Conservation (phyloP, 495 filamentous ascomycete genomes). For the Podospora bellae-mahoneyi region DNA sequence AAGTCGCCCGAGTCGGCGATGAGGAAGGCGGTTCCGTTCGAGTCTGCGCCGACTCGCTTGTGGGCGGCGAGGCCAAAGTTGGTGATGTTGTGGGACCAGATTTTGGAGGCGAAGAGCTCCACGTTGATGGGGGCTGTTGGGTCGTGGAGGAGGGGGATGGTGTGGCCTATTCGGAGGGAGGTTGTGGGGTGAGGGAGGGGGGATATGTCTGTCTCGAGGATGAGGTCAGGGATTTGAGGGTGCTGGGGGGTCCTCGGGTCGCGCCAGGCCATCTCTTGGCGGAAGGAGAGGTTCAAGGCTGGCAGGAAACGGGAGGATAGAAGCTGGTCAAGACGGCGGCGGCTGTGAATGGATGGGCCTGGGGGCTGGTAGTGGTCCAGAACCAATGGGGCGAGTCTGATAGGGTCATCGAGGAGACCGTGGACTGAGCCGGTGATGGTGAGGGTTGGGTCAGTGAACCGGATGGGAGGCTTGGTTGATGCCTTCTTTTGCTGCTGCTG, state of each 20-base stretch:
- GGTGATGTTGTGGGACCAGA: not conserved
- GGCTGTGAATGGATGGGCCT: constrained; percentile 26
- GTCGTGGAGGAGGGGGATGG: constrained; percentile 17
- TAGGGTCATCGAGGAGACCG: constrained; percentile 28
- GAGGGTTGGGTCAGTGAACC: constrained; percentile 22
- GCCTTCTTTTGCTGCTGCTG: not conserved
- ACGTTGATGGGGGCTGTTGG: constrained; percentile 21
- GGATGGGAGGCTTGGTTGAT: constrained; percentile 7
- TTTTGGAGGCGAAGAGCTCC: constrained; percentile 24
- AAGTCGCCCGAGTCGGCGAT: constrained; percentile 28
- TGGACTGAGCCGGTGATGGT: constrained; percentile 27
- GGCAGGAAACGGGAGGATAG: constrained; percentile 26
- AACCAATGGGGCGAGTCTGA: constrained; percentile 20
- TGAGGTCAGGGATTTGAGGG: not conserved
- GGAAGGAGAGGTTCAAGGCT: constrained; percentile 18
- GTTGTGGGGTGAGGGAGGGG: constrained; percentile 23
- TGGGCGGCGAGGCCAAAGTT: constrained; percentile 27
- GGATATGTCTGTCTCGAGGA: constrained; percentile 29
- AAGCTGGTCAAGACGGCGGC: constrained; percentile 23
- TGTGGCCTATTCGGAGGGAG: constrained; percentile 24
- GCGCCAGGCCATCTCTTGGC: constrained; percentile 26
- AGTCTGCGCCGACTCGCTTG: constrained; percentile 1
- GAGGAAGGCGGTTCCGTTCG: constrained; percentile 22
- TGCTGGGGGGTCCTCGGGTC: not conserved
- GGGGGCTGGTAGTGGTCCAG: constrained; percentile 28